Evolutionary conservation across 75 land plant species (phyloP), one percentile per base, ranked within the genome.

Genomic region (Chamaecyparis obtusa): DNA sequence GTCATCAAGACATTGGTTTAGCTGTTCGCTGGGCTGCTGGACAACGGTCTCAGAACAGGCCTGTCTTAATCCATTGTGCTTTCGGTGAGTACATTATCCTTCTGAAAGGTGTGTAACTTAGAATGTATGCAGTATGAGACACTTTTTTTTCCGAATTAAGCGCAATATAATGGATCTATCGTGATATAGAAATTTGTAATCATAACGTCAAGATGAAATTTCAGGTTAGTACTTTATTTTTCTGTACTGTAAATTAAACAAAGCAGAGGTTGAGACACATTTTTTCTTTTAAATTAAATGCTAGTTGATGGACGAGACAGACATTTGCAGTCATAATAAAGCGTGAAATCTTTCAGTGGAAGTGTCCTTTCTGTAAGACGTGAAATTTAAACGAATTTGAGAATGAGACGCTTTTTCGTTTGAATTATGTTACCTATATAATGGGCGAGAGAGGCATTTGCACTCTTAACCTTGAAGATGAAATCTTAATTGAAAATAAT

Each of bases 1-100:
- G 84, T 27, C 95, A 95, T 1, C 72, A 86, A 30, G 92, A 94
- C 21, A 94, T 97, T 56, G 96, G 95, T 67, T 74, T 76, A 0
- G 98, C 98, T n/a, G 98, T 96, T 24, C 85, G 83, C 19, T 97
- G 99, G 99, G 96, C 95, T 55, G 82, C 89, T 27, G 76, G 90
- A 78, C 91, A 90, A 85, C 90, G 95, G 79, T 88, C 89, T 24
- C 93, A 89, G 86, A 86, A 88, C 14, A 83, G 71, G 44, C 95
- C 98, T 24, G 88, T 97, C 8, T 94, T 89, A 41, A 43, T 97
- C 55, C 98, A 96, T 57, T 97, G 99, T 85, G 98, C 98, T 49
- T 95, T 93, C 89, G 98, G 97, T 97, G 74, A 90, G 90, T 69
- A 64, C 69, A 0, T 64, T 7, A 0, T 24, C 9, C 30, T 64